A percentile compares a stretch with the other conserved stretches of the same genome.
Evolutionary conservation across 495 filamentous ascomycete species (phyloP).

Genomic region (Xylaria grammica): DNA sequence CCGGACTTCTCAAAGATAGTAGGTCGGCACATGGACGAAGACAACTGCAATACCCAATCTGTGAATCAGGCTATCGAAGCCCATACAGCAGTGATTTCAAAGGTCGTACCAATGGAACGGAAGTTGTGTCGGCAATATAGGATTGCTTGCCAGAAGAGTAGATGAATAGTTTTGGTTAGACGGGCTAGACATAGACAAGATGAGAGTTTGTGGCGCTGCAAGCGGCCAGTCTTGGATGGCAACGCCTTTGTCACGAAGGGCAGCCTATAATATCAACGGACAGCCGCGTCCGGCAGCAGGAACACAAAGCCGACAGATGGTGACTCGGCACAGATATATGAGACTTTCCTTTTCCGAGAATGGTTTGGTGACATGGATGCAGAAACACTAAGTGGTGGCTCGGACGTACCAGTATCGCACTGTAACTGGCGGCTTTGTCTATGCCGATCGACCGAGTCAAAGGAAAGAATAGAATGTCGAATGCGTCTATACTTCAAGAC

Average conservation of each 20-base stretch:
- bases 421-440: conserved; percentile 16
- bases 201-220: conserved; percentile 10
- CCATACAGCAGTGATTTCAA: not conserved
- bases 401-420: not conserved
- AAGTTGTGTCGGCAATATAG: not conserved
- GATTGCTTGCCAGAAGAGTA: not conserved
- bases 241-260: conserved; percentile 17
- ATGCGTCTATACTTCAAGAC: conserved; percentile 8
- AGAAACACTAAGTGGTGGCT: not conserved
- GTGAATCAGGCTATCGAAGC: not conserved
- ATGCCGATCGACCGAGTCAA: not conserved
- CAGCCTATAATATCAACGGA: not conserved
- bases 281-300: conserved; percentile 17
- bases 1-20: conserved; percentile 1
- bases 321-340: conserved; percentile 5
- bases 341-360: conserved; percentile 21
- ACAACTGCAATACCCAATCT: not conserved
- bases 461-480: not conserved
- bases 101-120: not conserved
- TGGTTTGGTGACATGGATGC: conserved; percentile 13
- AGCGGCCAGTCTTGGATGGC: conserved; percentile 11
- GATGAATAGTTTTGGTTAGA: conserved; percentile 16
- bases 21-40: not conserved
- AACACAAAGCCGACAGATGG: conserved; percentile 10
- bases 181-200: conserved; percentile 6